Conservation (phyloP, 2,329 filamentous ascomycete genomes). For the Cytospora leucostoma region DNA sequence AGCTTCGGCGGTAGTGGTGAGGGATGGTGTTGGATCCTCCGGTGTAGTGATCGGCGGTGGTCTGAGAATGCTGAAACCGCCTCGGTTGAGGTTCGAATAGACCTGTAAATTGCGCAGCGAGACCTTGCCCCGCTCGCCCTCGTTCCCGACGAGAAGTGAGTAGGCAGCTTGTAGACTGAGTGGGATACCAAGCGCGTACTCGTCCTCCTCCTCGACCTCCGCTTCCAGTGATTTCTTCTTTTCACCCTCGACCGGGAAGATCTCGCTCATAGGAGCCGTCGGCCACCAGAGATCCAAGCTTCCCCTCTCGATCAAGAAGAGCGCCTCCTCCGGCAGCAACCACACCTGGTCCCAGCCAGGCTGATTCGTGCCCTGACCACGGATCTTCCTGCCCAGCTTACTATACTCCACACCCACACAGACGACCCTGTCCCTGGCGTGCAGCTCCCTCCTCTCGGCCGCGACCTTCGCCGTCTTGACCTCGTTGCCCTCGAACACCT, state of each 20-base stretch:
- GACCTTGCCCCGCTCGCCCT: constrained; percentile 61
- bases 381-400: constrained; percentile 69
- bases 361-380: constrained; percentile 55
- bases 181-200: constrained; percentile 68
- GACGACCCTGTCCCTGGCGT: constrained; percentile 56
- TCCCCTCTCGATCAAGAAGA: constrained; percentile 87
- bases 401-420: constrained; percentile 69
- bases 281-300: constrained; percentile 88
- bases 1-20: constrained; percentile 20
- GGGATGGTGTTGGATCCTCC: constrained; percentile 19
- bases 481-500: constrained; percentile 32
- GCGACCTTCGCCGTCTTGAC: constrained; percentile 38
- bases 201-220: constrained; percentile 42
- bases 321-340: constrained; percentile 87
- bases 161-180: constrained; percentile 92
- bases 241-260: constrained; percentile 41
- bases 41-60: constrained; percentile 47
- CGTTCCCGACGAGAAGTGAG: constrained; percentile 74
- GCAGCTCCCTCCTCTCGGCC: constrained; percentile 30
- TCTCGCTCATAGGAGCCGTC: constrained; percentile 49
- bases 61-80: constrained; percentile 79
- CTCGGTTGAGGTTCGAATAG: constrained; percentile 79
- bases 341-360: constrained; percentile 67
- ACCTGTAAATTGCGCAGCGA: constrained; percentile 83
- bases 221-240: constrained; percentile 32